Evolutionary conservation across 23 red algal species (phyloP).

Genomic region (Gracilaria vermiculophylla): DNA sequence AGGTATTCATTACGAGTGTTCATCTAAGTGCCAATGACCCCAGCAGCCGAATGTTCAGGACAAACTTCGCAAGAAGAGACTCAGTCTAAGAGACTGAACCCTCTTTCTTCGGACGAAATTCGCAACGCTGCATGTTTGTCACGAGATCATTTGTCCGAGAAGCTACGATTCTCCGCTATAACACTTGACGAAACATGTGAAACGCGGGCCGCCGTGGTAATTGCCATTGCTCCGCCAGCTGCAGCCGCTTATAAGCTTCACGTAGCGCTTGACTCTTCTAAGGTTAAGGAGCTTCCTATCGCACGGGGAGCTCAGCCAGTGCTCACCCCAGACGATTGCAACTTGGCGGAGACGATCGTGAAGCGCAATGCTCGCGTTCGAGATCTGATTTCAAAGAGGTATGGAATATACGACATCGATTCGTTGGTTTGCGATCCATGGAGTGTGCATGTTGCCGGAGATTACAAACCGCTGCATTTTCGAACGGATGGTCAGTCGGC

Average conservation of each 20-base stretch:
- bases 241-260: not conserved
- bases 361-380: not conserved
- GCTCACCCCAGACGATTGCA: slow-evolving; percentile 55
- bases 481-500: slow-evolving; percentile 34
- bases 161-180: slow-evolving; percentile 1
- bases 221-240: not conserved
- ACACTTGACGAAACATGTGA: not conserved
- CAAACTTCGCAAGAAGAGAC: not conserved
- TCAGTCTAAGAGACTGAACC: not conserved
- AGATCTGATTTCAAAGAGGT: not conserved
- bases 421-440: slow-evolving; percentile 51
- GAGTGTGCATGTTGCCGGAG: slow-evolving; percentile 52
- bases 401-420: slow-evolving; percentile 45
- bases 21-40: not conserved
- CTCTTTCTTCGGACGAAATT: not conserved
- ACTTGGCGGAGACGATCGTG: slow-evolving; percentile 35
- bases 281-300: not conserved
- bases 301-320: slow-evolving; percentile 17
- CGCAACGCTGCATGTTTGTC: not conserved
- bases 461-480: not conserved
- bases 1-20: no score
- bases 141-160: not conserved
- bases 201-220: not conserved
- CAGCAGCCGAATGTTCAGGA: slow-evolving; percentile 4
- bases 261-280: not conserved